Evolutionary conservation across 202 grass and related monocot genomes (phyloP), one percentile per base, ranked within the genome.

Genomic region (Carex arenaria): DNA sequence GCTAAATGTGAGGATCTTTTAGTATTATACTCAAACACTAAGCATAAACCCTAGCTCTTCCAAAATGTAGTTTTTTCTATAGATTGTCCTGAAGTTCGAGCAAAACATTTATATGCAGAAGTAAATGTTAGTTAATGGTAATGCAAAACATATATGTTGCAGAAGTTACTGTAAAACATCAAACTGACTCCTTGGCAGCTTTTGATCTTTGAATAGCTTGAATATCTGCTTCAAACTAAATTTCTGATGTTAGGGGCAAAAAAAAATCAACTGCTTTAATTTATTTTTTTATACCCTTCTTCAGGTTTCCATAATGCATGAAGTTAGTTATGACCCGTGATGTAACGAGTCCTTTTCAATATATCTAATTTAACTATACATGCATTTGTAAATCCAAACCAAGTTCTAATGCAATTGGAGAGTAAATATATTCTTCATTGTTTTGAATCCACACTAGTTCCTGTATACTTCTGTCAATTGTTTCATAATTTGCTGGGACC

Each of bases 121-220:
- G 5, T 30, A 73, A 73, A 73, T 67, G 31, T 67, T 36, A 53
- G 43, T 30, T 51, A 73, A 73, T 17, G 45, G 17, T 20, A 70
- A 70, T 23, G 67, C 40, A 49, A 71, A 71, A 71, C 19, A 71
- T 71, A 73, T 28, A 8, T 52, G n/a, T 65, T 65, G 69, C 69
- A 28, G 22, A 28, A 51, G 45, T 73, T 73, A 17, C 11, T 53
- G 26, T 26, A 73, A 52, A 20, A 45, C 10, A 72, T 51, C 13
- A 26, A 72, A 72, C 20, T 51, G 20, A 52, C 11, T 72, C 10
- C 43, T 49, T 7, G 26, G 18, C 52, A 28, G 19, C 45, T 73
- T 72, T 53, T 73, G n/a, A 26, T 73, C 11, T 28, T 49, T 73
- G 12, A 45, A 67, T 36, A 34, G 30, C 11, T 73, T 73, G 1